A percentile compares a stretch with the other conserved stretches of the same genome.
phyloP scores from a whole-genome alignment of 2,329 filamentous ascomycete species.

The Penicillium digitatum region DNA sequence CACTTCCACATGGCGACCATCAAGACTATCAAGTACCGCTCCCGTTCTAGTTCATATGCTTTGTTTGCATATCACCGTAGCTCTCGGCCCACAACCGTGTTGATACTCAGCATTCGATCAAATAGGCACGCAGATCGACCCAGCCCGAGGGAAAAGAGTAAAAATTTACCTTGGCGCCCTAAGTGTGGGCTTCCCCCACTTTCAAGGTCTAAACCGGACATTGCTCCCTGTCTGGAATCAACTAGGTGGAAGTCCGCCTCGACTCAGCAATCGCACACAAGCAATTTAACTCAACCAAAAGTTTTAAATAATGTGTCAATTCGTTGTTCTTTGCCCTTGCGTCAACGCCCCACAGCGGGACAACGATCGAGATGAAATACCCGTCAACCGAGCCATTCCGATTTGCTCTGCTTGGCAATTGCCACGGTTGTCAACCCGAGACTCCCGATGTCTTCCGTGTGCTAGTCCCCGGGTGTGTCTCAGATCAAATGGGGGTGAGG shows the following conservation, averaged over 20 bases:
- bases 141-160: not conserved
- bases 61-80: not conserved
- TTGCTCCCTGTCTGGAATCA: not conserved
- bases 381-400: slow-evolving; percentile 24
- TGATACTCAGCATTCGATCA: not conserved
- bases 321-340: not conserved
- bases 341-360: slow-evolving; percentile 23
- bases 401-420: slow-evolving; percentile 18
- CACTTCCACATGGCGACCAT: not conserved
- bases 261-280: not conserved
- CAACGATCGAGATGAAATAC: slow-evolving; percentile 25
- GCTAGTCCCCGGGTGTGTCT: slow-evolving; percentile 16
- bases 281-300: not conserved
- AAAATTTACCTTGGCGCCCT: not conserved
- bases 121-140: not conserved
- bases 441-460: slow-evolving; percentile 17
- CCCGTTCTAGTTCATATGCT: not conserved
- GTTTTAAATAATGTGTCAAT: not conserved
- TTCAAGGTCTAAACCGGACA: not conserved
- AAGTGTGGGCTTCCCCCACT: not conserved
- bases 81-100: not conserved
- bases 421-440: slow-evolving; percentile 14
- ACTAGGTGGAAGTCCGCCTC: not conserved
- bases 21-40: not conserved
- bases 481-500: not conserved